These are phyloP conservation scores for Sphaerulina musiva DNA, from an alignment of 2,329 filamentous ascomycete genomes.

Conservation along the genomic window DNA sequence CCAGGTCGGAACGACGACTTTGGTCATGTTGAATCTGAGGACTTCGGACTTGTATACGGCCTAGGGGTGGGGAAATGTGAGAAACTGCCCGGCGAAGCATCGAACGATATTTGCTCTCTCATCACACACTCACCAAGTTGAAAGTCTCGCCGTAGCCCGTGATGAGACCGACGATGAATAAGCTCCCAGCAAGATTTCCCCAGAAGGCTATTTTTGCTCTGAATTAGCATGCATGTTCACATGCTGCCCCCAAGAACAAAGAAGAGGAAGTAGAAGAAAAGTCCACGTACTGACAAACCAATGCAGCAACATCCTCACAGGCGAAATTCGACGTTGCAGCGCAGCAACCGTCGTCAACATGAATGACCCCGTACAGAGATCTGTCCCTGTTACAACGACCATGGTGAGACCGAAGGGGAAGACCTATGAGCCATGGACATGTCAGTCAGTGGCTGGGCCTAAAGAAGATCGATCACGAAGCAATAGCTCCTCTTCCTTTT, in stretches of 20 bases:
- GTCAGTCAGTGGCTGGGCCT: too few relatives aligned
- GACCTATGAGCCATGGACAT: too few relatives aligned
- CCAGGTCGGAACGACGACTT: conserved; percentile 45
- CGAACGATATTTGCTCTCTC: too few relatives aligned
- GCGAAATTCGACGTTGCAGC: conserved; percentile 36
- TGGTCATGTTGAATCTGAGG: conserved; percentile 44
- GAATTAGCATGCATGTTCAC: not conserved
- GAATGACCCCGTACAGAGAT: conserved; percentile 32
- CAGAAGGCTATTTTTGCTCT: conserved; percentile 19
- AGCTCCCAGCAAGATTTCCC: conserved; percentile 30
- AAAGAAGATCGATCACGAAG: too few relatives aligned
- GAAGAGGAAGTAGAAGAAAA: not conserved
- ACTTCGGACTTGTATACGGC: conserved; percentile 41
- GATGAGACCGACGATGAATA: conserved; percentile 31
- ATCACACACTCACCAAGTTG: conserved; percentile 16
- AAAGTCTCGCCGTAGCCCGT: conserved; percentile 30
- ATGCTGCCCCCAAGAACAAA: not conserved
- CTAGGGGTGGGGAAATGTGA: too few relatives aligned
- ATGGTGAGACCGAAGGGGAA: conserved; percentile 34
- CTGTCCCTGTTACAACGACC: conserved; percentile 32
- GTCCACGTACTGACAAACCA: conserved; percentile 24
- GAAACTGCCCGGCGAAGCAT: too few relatives aligned
- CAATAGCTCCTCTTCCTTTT: too few relatives aligned
- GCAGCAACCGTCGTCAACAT: conserved; percentile 41
- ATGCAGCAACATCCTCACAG: conserved; percentile 24